Evolutionary conservation across 306 rosid species (phyloP).

Genomic region (Begonia peltatifolia): DNA sequence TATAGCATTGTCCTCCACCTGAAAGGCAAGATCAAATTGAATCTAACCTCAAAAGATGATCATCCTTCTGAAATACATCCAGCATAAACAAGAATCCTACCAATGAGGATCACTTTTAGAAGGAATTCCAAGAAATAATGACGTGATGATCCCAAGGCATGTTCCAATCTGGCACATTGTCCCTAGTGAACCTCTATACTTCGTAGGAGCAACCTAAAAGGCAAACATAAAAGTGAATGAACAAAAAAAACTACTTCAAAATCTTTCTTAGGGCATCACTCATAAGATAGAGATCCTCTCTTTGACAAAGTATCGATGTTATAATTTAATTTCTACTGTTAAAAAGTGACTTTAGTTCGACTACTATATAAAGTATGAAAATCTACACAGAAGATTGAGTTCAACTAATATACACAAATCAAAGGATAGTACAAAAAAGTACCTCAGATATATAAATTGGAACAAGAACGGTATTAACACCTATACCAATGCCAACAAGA

Average conservation of each 20-base stretch:
- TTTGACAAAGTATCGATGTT: background rate
- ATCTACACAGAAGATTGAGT: background rate
- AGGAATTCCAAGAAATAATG: slow-evolving; percentile 62
- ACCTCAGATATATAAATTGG: slow-evolving; percentile 90
- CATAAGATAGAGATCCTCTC: too few relatives aligned
- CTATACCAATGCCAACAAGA: slow-evolving; percentile 95
- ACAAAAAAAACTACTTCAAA: background rate
- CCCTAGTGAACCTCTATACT: slow-evolving; percentile 79
- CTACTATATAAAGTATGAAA: too few relatives aligned
- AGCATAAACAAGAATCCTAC: slow-evolving; percentile 29
- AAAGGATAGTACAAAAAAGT: slow-evolving; percentile 1
- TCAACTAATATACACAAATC: background rate
- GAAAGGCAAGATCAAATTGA: slow-evolving; percentile 11
- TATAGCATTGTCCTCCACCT: slow-evolving; percentile 95
- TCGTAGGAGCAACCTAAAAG: slow-evolving; percentile 77
- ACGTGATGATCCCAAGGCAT: slow-evolving; percentile 78
- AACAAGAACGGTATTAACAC: slow-evolving; percentile 79
- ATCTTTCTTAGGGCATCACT: too few relatives aligned
- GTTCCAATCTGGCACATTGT: slow-evolving; percentile 73
- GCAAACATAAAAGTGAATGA: slow-evolving; percentile 5
- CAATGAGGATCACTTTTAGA: slow-evolving; percentile 68
- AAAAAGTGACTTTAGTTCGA: background rate
- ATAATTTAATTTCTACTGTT: background rate
- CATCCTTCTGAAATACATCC: background rate
- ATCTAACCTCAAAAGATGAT: background rate